These are phyloP conservation scores for Coemansia sp. DNA, from an alignment of 192 early-diverging fungal genomes.

Conservation along the genomic window DNA sequence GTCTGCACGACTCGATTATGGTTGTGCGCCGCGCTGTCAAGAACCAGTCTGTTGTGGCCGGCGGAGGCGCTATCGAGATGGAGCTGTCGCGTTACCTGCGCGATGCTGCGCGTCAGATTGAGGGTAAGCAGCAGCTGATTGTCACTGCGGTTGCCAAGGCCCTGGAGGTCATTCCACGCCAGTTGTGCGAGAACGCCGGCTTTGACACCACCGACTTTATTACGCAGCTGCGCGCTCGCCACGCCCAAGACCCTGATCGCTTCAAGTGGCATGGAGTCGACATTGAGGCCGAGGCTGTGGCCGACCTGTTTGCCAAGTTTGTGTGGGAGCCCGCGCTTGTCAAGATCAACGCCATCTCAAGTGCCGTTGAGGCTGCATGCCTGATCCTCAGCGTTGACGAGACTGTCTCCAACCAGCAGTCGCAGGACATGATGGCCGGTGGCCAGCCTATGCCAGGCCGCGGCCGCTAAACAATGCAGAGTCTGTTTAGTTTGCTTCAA, in stretches of 20 bases:
- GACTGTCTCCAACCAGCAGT: constrained; percentile 90
- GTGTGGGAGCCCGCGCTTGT: constrained; percentile 99
- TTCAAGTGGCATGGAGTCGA: constrained; percentile 92
- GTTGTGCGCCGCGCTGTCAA: constrained; percentile 97
- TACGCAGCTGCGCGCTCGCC: constrained; percentile 94
- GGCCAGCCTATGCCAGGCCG: constrained; percentile 59
- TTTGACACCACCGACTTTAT: constrained; percentile 98
- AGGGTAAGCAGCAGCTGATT: constrained; percentile 98
- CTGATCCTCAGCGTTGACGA: constrained; percentile 96
- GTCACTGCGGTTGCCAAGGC: constrained; percentile 93
- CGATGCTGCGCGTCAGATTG: constrained; percentile 87
- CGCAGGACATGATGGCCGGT: constrained; percentile 64
- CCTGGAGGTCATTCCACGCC: constrained; percentile 96
- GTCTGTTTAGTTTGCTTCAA: neutral
- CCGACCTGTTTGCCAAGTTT: constrained; percentile 88
- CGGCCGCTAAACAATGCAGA: constrained; percentile 61
- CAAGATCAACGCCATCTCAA: constrained; percentile 93
- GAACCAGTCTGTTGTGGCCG: constrained; percentile 94
- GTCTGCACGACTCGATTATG: constrained; percentile 99
- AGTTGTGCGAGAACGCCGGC: constrained; percentile 97
- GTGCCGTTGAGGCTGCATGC: constrained; percentile 94
- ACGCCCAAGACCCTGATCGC: constrained; percentile 60
- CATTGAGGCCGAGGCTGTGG: constrained; percentile 80
- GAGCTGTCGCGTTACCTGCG: constrained; percentile 93
- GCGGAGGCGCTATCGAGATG: constrained; percentile 98